Base-by-base conservation (phyloP, 768 basidiomycete species). In the Naganishia randhawae region DNA sequence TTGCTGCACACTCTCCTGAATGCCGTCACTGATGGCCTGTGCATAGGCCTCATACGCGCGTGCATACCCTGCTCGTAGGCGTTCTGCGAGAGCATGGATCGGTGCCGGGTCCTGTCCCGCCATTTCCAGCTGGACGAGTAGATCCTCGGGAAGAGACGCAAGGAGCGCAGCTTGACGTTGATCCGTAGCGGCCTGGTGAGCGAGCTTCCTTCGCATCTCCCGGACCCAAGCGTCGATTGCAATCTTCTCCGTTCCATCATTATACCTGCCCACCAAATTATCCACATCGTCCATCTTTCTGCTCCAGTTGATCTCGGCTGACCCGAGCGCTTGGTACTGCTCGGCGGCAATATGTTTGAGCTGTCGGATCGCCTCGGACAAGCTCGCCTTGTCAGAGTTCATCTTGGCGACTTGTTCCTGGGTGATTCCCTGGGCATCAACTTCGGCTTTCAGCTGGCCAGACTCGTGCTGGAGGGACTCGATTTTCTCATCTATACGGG, bases 361-460 rank as follows among this genome's bases (percentile, higher is more conserved):
- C 69, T 90, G 89, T 71, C 89, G 87, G 64, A 92, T 80, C 72
- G 85, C 89, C 61, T 86, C 85, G 4, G 85, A 82, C 39, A 95
- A 83, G 31, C 83, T 86, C 73, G 93, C 90, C 67, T 92, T 89
- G 71, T 97, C 93, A 5, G 86, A 86, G 73, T 89, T 93, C 91
- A 99, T 94, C 41, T 87, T 87, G 64, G 85, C 81, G 48, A 96
- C 92, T 80, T 99, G 94, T 78, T 94, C 91, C 0, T 90, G 89
- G 1, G 90, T 86, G 50, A 99, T 84, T 75, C 96, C 94, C 78
- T 99, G 96, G 35, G 82, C 85, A 74, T 87, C 88, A 32, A 98
- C 90, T 65, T 83, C 84, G 29, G 83, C 82, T 71, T 63, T 62
- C 1, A 55, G 53, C 54, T 89, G 85, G 13, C 35, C 33, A 25